A percentile compares a stretch with the other conserved stretches of the same genome.
Conservation (phyloP, 345 rosid species). For the Hirschfeldia incana region DNA sequence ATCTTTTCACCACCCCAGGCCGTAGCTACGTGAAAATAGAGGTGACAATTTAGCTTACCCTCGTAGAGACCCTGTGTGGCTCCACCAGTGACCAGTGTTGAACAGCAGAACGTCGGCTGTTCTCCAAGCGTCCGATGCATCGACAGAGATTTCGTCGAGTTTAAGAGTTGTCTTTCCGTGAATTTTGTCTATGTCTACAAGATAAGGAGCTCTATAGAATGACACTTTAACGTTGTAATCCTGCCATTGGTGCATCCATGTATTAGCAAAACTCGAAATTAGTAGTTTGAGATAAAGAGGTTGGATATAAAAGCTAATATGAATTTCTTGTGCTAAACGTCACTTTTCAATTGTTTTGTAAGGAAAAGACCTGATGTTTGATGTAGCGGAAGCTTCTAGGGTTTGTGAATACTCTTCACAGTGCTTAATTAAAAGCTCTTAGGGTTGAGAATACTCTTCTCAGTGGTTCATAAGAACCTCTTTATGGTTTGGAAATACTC, state of each 20-base stretch:
- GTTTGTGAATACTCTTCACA: no score
- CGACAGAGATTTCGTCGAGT: constrained; percentile 65
- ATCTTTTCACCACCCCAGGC: constrained; percentile 1
- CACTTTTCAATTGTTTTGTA: neutral
- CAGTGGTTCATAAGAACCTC: no score
- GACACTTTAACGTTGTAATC: constrained; percentile 72
- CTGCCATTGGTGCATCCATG: constrained; percentile 39
- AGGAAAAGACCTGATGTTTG: neutral
- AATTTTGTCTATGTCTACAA: constrained; percentile 74
- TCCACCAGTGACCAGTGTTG: constrained; percentile 99
- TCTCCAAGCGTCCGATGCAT: constrained; percentile 59
- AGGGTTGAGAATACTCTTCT: no score
- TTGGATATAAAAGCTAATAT: neutral
- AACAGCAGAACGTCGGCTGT: constrained; percentile 66
- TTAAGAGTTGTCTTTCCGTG: constrained; percentile 67
- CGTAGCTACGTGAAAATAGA: neutral
- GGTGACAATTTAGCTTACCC: constrained; percentile 46
- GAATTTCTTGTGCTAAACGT: neutral
- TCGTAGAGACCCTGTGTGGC: constrained; percentile 68
- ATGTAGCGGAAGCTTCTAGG: no score
- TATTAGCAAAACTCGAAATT: neutral
- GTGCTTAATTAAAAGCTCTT: no score
- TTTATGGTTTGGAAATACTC: no score
- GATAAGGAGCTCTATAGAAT: constrained; percentile 75
- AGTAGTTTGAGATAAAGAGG: neutral